phyloP scores from a whole-genome alignment of 805 yeast species.

The Candida alai region DNA sequence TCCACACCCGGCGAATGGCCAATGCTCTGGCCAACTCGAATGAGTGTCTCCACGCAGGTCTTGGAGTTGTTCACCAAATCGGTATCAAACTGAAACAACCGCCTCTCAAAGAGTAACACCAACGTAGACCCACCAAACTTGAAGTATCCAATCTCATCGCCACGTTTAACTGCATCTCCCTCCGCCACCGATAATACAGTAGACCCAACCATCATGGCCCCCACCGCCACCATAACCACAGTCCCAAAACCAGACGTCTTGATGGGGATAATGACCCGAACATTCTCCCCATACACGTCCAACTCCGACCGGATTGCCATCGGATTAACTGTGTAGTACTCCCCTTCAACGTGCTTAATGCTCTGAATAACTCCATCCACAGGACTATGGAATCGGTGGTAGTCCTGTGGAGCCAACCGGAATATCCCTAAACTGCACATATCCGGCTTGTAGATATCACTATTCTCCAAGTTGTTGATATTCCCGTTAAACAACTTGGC shows the following conservation, averaged over 20 bases:
- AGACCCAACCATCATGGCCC: conserved; percentile 99
- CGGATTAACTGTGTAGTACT: conserved; percentile 94
- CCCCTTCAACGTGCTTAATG: conserved; percentile 73
- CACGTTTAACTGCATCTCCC: conserved; percentile 56
- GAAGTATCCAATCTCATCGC: conserved; percentile 90
- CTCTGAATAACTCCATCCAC: conserved; percentile 70
- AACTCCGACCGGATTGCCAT: conserved; percentile 89
- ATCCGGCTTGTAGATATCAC: conserved; percentile 28
- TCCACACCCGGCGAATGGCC: conserved; percentile 60
- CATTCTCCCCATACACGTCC: conserved; percentile 92
- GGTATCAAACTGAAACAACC: conserved; percentile 56
- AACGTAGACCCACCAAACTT: conserved; percentile 95
- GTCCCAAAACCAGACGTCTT: conserved; percentile 74
- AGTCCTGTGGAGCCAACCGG: conserved; percentile 94
- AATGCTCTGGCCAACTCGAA: conserved; percentile 86
- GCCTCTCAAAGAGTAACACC: conserved; percentile 56
- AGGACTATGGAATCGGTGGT: conserved; percentile 89
- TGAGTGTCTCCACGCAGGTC: conserved; percentile 73
- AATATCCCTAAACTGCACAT: conserved; percentile 71
- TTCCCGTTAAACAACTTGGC: conserved; percentile 52
- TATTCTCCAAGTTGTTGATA: conserved; percentile 39
- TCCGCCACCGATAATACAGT: conserved; percentile 65
- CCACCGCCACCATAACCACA: conserved; percentile 76
- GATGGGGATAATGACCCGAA: conserved; percentile 73
- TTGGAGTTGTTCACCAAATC: conserved; percentile 70